Conservation (phyloP, 2,329 filamentous ascomycete species). For the Coniochaeta pulveracea region DNA sequence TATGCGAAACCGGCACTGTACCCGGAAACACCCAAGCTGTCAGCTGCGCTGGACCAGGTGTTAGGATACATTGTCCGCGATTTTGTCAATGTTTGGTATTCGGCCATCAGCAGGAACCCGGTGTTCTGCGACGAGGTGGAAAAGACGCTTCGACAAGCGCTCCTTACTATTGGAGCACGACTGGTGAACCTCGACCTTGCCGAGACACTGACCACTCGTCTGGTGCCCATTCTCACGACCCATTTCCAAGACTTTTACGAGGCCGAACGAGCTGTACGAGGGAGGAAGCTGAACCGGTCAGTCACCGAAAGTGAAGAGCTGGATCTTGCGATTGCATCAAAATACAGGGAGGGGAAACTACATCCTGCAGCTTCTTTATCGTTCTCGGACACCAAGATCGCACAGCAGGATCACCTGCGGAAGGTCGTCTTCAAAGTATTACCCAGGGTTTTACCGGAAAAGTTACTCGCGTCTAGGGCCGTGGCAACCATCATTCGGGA, state of each 20-base stretch:
- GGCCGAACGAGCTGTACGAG: slow-evolving; percentile 77
- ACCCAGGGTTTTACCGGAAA: slow-evolving; percentile 58
- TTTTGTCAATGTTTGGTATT: slow-evolving; percentile 85
- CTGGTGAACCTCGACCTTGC: slow-evolving; percentile 71
- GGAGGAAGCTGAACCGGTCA: slow-evolving; percentile 75
- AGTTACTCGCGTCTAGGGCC: slow-evolving; percentile 65
- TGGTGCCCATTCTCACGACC: slow-evolving; percentile 78
- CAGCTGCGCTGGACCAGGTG: slow-evolving; percentile 67
- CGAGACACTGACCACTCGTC: slow-evolving; percentile 66
- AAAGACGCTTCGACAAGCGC: slow-evolving; percentile 59
- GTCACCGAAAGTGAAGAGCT: slow-evolving; percentile 95
- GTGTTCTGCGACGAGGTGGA: slow-evolving; percentile 83
- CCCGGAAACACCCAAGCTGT: slow-evolving; percentile 64
- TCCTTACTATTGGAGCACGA: slow-evolving; percentile 60
- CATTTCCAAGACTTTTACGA: slow-evolving; percentile 88
- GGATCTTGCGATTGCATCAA: slow-evolving; percentile 88
- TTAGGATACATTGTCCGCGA: slow-evolving; percentile 69
- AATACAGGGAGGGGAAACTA: slow-evolving; percentile 79
- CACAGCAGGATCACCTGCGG: slow-evolving; percentile 83
- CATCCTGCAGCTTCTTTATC: slow-evolving; percentile 77
- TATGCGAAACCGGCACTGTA: slow-evolving; percentile 64
- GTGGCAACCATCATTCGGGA: slow-evolving; percentile 77
- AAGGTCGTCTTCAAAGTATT: slow-evolving; percentile 57
- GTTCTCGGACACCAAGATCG: slow-evolving; percentile 71
- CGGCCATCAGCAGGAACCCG: slow-evolving; percentile 68